Evolutionary conservation across 345 rosid species (phyloP), one percentile per base, ranked within the genome.

Genomic region (Syzygium aqueum): DNA sequence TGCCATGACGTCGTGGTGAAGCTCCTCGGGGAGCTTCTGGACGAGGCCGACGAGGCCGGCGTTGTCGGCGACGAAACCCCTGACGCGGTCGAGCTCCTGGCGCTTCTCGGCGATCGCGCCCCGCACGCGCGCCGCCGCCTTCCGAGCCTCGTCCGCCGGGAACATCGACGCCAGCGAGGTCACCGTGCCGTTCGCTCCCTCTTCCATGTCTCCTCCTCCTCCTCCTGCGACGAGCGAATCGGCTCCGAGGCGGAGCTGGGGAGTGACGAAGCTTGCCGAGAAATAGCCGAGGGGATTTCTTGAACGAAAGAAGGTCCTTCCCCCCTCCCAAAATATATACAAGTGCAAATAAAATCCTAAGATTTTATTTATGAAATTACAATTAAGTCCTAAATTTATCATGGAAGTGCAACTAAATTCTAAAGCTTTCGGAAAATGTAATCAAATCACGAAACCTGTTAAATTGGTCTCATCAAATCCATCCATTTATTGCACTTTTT

Each of bases 1-100:
- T 89, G 87, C 98, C 98, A 96, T 96, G 86, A 96, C 87, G 83
- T 95, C 95, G 89, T 94, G 97, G 90, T 95, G 94, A 78, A 97
- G 98, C 84, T 96, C 92, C 46, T 96, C 94, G 84, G 98, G 99
- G 22, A 97, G 97, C 87, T 91, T 92, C 51, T 91, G 91, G 82
- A 97, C 91, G 87, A 93, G 96, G 90, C 90, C 92, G 77, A 94
- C 92, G 85, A 97, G 93, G 86, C 78, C 90, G 67, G 88, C 54
- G 91, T 97, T 97, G 49, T 96, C 98, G 85, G 93, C 90, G 87
- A 92, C 90, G 92, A 94, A 95, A 77, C 91, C 91, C 61, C 89
- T 93, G 57, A 95, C 84, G 30, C 87, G 90, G 77, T 90, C 91
- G 88, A 95, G 86, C 93, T 95, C 96, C 84, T 37, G 88, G 28